phyloP scores from a whole-genome alignment of 2,329 filamentous ascomycete genomes.

The Epichloe aotearoae region DNA sequence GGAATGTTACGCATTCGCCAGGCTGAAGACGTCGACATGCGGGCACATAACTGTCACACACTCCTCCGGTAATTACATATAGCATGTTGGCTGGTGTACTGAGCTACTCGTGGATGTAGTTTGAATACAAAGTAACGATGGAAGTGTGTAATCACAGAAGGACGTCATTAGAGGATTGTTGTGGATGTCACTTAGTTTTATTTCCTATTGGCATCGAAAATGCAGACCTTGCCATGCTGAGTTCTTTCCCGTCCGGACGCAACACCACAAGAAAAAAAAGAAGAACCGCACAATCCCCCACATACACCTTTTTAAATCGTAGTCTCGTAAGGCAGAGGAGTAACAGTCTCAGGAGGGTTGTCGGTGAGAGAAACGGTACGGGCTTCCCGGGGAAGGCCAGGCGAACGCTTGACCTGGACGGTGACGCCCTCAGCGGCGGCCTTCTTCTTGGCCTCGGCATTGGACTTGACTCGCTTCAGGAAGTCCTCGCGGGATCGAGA shows the following conservation, averaged over 20 bases:
- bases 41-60: no score
- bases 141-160: not conserved
- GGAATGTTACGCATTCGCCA: no score
- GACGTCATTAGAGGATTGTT: not conserved
- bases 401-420: constrained; percentile 87
- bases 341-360: constrained; percentile 81
- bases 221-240: constrained; percentile 30
- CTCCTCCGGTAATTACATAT: not conserved
- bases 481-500: constrained; percentile 97
- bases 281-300: constrained; percentile 12
- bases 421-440: constrained; percentile 80
- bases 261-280: constrained; percentile 30
- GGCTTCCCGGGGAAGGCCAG: constrained; percentile 65
- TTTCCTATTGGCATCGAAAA: constrained; percentile 29
- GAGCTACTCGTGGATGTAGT: not conserved
- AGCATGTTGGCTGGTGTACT: not conserved
- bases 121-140: not conserved
- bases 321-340: constrained; percentile 92
- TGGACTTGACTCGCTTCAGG: constrained; percentile 89
- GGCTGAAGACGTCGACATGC: no score
- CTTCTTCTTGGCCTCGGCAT: constrained; percentile 83
- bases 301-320: constrained; percentile 59
- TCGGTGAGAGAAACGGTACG: constrained; percentile 68
- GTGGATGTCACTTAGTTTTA: constrained; percentile 24
- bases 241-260: constrained; percentile 30